Evolutionary conservation across 164 flowering plant genomes (phyloP).

Genomic region (Nymphaea colorata): DNA sequence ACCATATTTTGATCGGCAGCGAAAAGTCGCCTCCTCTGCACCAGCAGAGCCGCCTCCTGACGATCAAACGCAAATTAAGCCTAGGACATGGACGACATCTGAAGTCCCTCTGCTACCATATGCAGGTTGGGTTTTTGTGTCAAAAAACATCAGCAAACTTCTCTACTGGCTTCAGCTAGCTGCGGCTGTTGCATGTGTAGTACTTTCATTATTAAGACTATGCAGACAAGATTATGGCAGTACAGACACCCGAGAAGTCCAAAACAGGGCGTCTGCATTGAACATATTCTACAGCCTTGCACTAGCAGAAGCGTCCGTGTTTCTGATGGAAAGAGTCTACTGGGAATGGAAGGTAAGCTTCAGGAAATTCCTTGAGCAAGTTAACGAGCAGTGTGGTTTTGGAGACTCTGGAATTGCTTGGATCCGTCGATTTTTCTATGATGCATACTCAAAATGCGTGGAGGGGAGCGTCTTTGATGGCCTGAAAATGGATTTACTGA

Average conservation of each 20-base stretch:
- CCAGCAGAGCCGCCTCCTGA: neutral
- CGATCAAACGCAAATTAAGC: constrained; percentile 2
- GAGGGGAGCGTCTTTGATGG: constrained; percentile 93
- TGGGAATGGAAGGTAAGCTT: constrained; percentile 71
- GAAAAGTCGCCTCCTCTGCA: neutral
- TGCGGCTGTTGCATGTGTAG: constrained; percentile 69
- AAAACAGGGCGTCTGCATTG: constrained; percentile 61
- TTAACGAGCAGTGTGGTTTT: constrained; percentile 49
- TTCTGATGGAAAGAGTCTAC: constrained; percentile 71
- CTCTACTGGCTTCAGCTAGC: constrained; percentile 85
- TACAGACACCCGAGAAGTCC: constrained; percentile 3
- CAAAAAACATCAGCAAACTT: constrained; percentile 59
- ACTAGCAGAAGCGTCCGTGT: constrained; percentile 71
- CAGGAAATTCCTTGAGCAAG: constrained; percentile 50
- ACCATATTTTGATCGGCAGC: neutral
- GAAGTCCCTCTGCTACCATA: constrained; percentile 90
- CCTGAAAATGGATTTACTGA: constrained; percentile 78
- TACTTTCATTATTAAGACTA: constrained; percentile 58
- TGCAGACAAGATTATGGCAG: constrained; percentile 44
- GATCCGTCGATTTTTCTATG: constrained; percentile 73
- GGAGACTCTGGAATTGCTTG: constrained; percentile 53
- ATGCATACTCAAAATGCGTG: constrained; percentile 70
- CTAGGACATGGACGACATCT: constrained; percentile 47
- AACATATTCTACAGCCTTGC: constrained; percentile 73
- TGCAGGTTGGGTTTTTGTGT: constrained; percentile 51